Conservation (phyloP, 352 stramenopile genomes). For the Phytophthora macrochlamydospora region DNA sequence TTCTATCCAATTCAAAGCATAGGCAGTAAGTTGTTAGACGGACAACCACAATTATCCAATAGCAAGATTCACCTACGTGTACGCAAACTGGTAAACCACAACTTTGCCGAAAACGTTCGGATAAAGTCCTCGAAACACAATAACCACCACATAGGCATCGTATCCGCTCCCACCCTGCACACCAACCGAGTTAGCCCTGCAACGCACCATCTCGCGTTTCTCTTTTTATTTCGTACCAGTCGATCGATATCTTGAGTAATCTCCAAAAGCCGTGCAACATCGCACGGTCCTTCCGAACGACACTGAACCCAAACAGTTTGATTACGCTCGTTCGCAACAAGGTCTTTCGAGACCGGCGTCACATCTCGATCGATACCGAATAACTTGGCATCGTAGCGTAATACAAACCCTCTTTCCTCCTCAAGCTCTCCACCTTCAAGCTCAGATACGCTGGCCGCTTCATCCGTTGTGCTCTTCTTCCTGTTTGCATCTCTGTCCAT, state of each 20-base stretch:
- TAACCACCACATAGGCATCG: conserved; percentile 58
- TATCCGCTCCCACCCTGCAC: conserved; percentile 66
- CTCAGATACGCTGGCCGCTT: conserved; percentile 11
- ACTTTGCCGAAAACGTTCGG: conserved; percentile 72
- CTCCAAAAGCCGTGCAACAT: conserved; percentile 62
- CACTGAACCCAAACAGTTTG: conserved; percentile 83
- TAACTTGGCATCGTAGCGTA: conserved; percentile 72
- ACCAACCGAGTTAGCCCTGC: neutral
- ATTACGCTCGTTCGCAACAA: conserved; percentile 66
- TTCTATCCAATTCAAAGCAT: conserved; percentile 36
- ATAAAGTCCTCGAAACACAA: conserved; percentile 76
- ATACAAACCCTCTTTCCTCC: conserved; percentile 57
- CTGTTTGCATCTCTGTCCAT: conserved; percentile 23
- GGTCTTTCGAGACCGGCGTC: conserved; percentile 43
- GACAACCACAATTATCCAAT: neutral
- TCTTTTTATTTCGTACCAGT: conserved; percentile 32
- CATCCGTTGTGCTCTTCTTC: conserved; percentile 6
- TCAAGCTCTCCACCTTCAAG: conserved; percentile 22
- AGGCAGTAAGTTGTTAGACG: no score
- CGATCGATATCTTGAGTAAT: conserved; percentile 72
- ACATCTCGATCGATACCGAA: conserved; percentile 65
- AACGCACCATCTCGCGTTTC: neutral
- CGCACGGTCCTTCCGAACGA: conserved; percentile 43
- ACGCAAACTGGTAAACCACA: conserved; percentile 80
- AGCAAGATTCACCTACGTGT: conserved; percentile 59